These are phyloP conservation scores for Stephania japonica DNA, from an alignment of 164 flowering plant genomes.

Conservation along the genomic window DNA sequence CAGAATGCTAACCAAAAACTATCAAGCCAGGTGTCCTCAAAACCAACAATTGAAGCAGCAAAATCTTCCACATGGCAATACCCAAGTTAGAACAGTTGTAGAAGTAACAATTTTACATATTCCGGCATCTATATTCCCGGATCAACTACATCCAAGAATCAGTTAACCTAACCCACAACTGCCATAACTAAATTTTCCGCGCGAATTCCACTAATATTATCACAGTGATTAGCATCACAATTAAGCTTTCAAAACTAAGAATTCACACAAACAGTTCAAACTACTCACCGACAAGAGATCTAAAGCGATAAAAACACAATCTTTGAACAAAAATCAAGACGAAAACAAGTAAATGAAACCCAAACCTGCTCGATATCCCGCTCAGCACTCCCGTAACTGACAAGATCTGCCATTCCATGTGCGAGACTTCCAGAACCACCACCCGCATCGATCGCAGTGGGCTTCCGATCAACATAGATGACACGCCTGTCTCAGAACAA, in stretches of 20 bases:
- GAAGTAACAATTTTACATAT: neutral
- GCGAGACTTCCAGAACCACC: constrained; percentile 48
- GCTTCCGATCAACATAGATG: constrained; percentile 52
- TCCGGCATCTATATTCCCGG: neutral
- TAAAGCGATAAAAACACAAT: neutral
- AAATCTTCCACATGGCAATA: neutral
- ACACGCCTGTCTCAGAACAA: constrained; percentile 23
- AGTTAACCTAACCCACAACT: neutral
- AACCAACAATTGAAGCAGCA: neutral
- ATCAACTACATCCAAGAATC: neutral
- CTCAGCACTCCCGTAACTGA: constrained; percentile 70
- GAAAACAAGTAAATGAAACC: constrained; percentile 3
- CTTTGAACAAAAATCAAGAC: neutral
- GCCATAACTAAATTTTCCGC: neutral
- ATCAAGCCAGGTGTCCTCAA: neutral
- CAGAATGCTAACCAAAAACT: neutral
- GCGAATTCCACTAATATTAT: neutral
- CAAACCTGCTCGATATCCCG: constrained; percentile 80
- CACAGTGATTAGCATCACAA: neutral
- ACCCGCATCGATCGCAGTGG: constrained; percentile 47
- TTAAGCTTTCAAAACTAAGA: neutral
- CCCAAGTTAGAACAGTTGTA: neutral
- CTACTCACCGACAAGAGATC: neutral
- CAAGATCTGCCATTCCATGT: constrained; percentile 99
- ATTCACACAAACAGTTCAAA: neutral